Evolutionary conservation across 306 rosid genomes (phyloP).

Genomic region (Mucuna pruriens): DNA sequence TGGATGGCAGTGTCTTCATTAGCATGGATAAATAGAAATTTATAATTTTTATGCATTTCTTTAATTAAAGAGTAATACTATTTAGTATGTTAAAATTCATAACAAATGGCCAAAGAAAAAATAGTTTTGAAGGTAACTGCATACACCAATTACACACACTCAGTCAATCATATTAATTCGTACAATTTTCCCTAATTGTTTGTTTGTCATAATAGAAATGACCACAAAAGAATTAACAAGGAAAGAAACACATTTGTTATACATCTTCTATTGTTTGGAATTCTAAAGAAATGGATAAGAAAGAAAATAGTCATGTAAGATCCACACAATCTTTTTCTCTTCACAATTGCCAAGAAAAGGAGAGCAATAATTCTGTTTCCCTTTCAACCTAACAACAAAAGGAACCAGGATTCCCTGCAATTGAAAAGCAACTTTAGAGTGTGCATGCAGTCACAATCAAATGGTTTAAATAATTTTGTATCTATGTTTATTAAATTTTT

Average conservation of each 20-base stretch:
- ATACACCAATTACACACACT: neutral
- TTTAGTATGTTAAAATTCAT: neutral
- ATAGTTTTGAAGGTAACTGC: neutral
- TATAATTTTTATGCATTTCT: neutral
- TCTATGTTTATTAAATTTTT: too few relatives aligned
- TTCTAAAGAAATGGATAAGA: neutral
- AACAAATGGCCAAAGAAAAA: neutral
- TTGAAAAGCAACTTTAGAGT: neutral
- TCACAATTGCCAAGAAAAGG: neutral
- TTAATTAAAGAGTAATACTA: neutral
- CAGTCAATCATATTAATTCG: neutral
- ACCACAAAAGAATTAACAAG: neutral
- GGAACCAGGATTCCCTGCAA: too few relatives aligned
- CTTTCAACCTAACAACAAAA: neutral
- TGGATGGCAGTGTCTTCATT: neutral
- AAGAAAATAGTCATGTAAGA: neutral
- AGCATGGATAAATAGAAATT: neutral
- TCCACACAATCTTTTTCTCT: neutral
- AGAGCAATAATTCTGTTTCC: neutral
- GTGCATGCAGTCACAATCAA: neutral
- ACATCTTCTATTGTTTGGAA: neutral
- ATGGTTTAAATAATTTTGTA: neutral
- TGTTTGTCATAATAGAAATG: neutral
- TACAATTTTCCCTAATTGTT: neutral
- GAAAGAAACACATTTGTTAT: neutral